Conservation (phyloP, 441 rosid species). For the Eruca vesicaria region DNA sequence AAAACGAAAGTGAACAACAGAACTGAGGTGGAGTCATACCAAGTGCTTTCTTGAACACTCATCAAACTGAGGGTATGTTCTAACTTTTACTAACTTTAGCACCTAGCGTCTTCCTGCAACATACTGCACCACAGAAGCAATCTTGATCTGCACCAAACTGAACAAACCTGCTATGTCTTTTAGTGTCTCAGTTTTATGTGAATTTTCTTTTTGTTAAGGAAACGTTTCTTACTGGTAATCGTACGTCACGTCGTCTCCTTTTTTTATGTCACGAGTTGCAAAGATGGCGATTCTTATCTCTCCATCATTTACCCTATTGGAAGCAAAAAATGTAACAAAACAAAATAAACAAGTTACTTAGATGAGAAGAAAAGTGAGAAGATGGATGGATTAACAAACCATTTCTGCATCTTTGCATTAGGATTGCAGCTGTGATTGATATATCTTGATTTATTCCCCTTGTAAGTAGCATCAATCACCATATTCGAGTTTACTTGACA, state of each 20-base stretch:
- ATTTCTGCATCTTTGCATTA: conserved; percentile 93
- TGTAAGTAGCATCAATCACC: conserved; percentile 93
- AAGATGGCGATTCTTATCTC: conserved; percentile 92
- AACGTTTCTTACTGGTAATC: conserved; percentile 75
- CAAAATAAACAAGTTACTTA: not conserved
- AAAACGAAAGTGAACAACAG: not conserved
- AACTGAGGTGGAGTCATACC: conserved; percentile 37
- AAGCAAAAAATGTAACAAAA: conserved; percentile 12
- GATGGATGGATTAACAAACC: conserved; percentile 44
- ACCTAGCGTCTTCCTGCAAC: conserved; percentile 78
- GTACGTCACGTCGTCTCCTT: conserved; percentile 86
- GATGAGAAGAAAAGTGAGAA: conserved; percentile 14
- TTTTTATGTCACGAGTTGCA: conserved; percentile 66
- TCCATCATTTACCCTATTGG: conserved; percentile 83
- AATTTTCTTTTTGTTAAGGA: not conserved
- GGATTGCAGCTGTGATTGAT: conserved; percentile 91
- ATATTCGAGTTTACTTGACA: conserved; percentile 89
- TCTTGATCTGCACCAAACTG: conserved; percentile 98
- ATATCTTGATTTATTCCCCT: conserved; percentile 94
- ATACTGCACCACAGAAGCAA: conserved; percentile 76
- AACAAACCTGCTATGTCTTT: conserved; percentile 79
- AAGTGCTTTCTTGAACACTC: conserved; percentile 57
- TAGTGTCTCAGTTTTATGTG: conserved; percentile 33
- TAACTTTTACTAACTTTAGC: conserved; percentile 77
- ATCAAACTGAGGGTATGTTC: conserved; percentile 38